Conservation (phyloP, 2,329 filamentous ascomycete genomes). For the Clarireedia paspali region DNA sequence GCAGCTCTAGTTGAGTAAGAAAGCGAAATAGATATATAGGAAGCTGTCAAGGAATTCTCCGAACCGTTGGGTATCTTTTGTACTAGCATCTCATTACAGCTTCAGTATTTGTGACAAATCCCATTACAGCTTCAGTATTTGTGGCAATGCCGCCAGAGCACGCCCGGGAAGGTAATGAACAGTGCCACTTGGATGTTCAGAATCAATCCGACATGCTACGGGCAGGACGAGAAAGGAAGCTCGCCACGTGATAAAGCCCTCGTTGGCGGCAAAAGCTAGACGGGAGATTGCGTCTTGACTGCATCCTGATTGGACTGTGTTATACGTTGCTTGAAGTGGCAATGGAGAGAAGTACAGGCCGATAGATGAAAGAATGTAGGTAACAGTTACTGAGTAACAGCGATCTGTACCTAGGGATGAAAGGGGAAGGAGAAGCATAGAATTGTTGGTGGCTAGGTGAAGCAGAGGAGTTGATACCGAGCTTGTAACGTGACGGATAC, state of each 20-base stretch:
- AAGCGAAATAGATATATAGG: conserved; percentile 8
- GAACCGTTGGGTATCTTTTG: conserved; percentile 1
- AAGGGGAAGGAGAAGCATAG: conserved; percentile 1
- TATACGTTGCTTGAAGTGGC: conserved; percentile 2
- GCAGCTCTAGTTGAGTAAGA: conserved; percentile 3
- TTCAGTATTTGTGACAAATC: not conserved
- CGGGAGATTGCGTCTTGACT: conserved; percentile 8
- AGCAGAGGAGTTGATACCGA: not conserved
- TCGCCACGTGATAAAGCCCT: conserved; percentile 4
- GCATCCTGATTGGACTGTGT: not conserved
- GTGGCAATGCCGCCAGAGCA: not conserved
- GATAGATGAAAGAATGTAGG: conserved; percentile 6
- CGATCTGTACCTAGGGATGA: not conserved
- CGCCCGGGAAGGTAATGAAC: not conserved
- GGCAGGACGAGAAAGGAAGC: conserved; percentile 7
- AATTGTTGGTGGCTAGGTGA: not conserved
- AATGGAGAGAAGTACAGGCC: conserved; percentile 3
- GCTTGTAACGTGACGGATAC: not conserved
- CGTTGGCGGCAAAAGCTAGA: conserved; percentile 1
- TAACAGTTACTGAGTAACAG: conserved; percentile 5
- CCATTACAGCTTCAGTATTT: not conserved
- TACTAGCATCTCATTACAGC: not conserved
- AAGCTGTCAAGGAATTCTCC: conserved; percentile 6
- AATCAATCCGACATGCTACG: not conserved
- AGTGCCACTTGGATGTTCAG: conserved; percentile 1